Evolutionary conservation across 108 stramenopile species (phyloP), one percentile per base, ranked within the genome.

Genomic region (Pseudonitzschia multiseries): DNA sequence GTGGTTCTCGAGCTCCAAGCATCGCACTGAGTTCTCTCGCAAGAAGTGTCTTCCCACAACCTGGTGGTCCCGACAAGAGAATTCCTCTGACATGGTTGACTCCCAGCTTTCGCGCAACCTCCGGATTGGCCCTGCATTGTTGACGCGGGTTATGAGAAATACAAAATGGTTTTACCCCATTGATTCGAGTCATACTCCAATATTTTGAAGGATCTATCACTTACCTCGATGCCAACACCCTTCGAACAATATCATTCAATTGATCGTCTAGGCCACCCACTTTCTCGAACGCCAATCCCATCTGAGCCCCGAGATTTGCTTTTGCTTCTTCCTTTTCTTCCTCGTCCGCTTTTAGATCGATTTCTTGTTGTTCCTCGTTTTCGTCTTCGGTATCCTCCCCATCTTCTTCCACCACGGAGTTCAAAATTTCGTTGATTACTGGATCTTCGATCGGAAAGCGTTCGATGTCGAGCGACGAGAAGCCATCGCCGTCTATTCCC

Each of bases 1-100:
- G 93, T 18, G 97, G 91, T 78, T 96, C 96, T 32, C 97, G 92
- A 0, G 96, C 96, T 32, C 92, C 89, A 67, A 99, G 77, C 68
- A 95, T 78, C 50, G 84, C 85, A 18, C 97, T 90, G 32, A 99
- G 79, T 66, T 96, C 97, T 57, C 97, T 73, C n/a, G 97, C 96
- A 46, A 96, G 78, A 14, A 96, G 79, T 0, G 95, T 98, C 81
- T 97, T 95, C 41, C 89, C 91, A 29, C 90, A 89, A 4, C 85
- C 85, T 8, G 96, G 93, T 29, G 95, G 96, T 8, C 94, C 91
- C 21, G 77, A 84, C 13, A 94, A 69, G 29, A 93, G 68, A 41
- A 94, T 87, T 27, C 93, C 93, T 48, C 95, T 84, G 5, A 96
- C 94, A 59, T 96, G 89, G 20, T 75, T 77, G 17, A 96, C 85